Conservation (phyloP, 148 eudicot species). For the Pharnaceum exiguum region DNA sequence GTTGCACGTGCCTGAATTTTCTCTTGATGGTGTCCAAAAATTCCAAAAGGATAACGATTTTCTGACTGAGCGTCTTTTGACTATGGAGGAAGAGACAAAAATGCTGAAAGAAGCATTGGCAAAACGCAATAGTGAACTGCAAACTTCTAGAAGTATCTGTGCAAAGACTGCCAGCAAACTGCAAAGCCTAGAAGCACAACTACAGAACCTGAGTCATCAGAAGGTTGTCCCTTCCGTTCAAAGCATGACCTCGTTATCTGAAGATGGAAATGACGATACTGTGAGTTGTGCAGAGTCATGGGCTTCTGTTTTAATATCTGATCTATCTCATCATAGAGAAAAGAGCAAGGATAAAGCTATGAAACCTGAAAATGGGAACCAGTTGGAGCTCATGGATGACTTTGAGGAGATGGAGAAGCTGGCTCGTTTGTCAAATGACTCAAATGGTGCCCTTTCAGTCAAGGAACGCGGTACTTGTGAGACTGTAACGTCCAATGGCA, state of each 20-base stretch:
- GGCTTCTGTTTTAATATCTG: constrained; percentile 57
- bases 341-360: constrained; percentile 44
- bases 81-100: constrained; percentile 94
- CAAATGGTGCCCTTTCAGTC: constrained; percentile 28
- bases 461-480: constrained; percentile 16
- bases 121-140: constrained; percentile 81
- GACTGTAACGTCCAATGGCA: constrained; percentile 23
- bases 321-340: constrained; percentile 45
- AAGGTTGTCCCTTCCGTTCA: constrained; percentile 48
- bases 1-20: constrained; percentile 49
- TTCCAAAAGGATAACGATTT: constrained; percentile 78
- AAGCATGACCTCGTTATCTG: constrained; percentile 66
- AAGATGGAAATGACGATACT: constrained; percentile 85
- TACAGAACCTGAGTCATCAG: constrained; percentile 37
- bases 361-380: constrained; percentile 55
- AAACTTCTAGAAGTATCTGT: constrained; percentile 75
- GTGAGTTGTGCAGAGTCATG: constrained; percentile 80
- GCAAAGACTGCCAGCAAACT: constrained; percentile 86
- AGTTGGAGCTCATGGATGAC: constrained; percentile 94
- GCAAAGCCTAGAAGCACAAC: constrained; percentile 69
- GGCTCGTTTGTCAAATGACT: constrained; percentile 52
- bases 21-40: constrained; percentile 54
- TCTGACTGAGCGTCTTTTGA: constrained; percentile 73
- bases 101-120: constrained; percentile 97
- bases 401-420: constrained; percentile 98